phyloP scores from a whole-genome alignment of 2,329 filamentous ascomycete genomes.

The Aspergillus felis region DNA sequence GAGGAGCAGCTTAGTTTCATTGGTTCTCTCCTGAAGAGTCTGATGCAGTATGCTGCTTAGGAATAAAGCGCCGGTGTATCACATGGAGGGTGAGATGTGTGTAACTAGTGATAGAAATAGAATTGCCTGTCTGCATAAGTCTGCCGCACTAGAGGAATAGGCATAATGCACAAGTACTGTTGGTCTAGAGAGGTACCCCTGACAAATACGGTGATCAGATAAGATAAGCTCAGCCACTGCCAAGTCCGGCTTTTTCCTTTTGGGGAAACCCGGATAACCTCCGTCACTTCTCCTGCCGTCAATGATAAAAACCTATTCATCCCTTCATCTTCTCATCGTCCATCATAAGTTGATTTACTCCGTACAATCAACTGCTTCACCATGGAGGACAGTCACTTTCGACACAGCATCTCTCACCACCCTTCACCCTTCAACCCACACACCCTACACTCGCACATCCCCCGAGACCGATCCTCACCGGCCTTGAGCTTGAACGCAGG shows the following conservation, averaged over 20 bases:
- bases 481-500: conserved; percentile 27
- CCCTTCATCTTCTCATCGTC: not conserved
- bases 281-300: not conserved
- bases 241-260: not conserved
- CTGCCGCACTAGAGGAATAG: not conserved
- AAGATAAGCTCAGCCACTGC: not conserved
- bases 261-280: not conserved
- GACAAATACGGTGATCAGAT: not conserved
- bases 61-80: not conserved
- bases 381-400: conserved; percentile 27
- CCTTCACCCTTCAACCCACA: conserved; percentile 23
- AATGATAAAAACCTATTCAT: not conserved
- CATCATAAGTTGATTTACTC: not conserved
- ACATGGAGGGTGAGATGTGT: not conserved
- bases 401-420: conserved; percentile 27
- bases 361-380: not conserved
- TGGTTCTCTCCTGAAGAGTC: conserved; percentile 13
- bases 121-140: not conserved
- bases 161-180: not conserved
- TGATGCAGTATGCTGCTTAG: conserved; percentile 8
- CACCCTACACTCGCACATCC: conserved; percentile 8
- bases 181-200: too few species aligned
- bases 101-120: not conserved
- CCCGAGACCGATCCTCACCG: not conserved
- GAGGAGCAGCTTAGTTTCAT: conserved; percentile 18